Evolutionary conservation across 2,329 filamentous ascomycete species (phyloP).

Genomic region (Nothomitra cinnamomea): DNA sequence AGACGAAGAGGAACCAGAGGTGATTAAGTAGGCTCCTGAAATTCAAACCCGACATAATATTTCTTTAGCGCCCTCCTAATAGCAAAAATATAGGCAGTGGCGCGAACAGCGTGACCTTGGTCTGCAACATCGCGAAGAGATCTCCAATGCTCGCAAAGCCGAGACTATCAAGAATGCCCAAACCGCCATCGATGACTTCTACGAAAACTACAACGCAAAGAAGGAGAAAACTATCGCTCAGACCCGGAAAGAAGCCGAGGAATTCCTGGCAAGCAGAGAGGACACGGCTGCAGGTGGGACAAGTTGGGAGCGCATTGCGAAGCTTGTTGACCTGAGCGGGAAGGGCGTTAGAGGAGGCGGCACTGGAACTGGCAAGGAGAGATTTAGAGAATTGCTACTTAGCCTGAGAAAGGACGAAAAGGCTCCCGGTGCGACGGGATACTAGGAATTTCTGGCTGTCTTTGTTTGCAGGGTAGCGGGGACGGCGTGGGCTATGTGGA

Average conservation of each 20-base stretch:
- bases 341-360: constrained; percentile 80
- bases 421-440: constrained; percentile 41
- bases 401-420: constrained; percentile 90
- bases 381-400: constrained; percentile 79
- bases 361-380: constrained; percentile 82
- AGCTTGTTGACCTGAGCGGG: constrained; percentile 90
- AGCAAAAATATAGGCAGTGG: constrained; percentile 45
- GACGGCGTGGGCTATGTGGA: no score
- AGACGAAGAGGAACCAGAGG: constrained; percentile 73
- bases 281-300: constrained; percentile 90
- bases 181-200: constrained; percentile 95
- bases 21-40: constrained; percentile 40
- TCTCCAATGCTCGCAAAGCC: constrained; percentile 65
- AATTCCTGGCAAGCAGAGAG: constrained; percentile 76
- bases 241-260: constrained; percentile 79
- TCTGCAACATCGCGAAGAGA: constrained; percentile 68
- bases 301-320: constrained; percentile 96
- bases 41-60: background rate
- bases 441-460: constrained; percentile 10
- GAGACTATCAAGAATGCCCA: constrained; percentile 80
- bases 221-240: constrained; percentile 85
- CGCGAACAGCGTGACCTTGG: constrained; percentile 73
- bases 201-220: constrained; percentile 98
- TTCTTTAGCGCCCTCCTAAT: background rate
- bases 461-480: no score